Base-by-base conservation (phyloP, 2,329 filamentous ascomycete genomes). In the Macrophomina phaseolina region DNA sequence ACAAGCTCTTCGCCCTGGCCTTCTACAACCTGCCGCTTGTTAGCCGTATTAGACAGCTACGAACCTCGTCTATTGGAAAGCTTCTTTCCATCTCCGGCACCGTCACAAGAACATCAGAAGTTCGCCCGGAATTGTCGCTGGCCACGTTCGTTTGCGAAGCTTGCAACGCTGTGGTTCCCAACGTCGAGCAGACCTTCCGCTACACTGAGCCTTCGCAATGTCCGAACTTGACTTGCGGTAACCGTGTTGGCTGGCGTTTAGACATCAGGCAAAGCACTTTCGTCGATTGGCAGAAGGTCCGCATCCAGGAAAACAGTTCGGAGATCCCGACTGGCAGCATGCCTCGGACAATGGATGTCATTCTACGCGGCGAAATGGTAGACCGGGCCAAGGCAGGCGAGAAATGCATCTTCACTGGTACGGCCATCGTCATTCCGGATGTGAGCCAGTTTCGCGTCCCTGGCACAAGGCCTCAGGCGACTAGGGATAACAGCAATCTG, bases 251-350 rank as follows among this genome's bases (percentile, higher is more conserved):
- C n/a, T 99, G 95, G 95, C 89, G 93, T 71, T 82, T 99, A n/a
- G 94, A 99, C 73, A 97, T 99, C 74, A 87, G 93, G 51, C 94
- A 97, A 78, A 97, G 94, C 78, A 98, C 94, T 0, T 99, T 99
- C 77, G 91, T 99, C 69, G 95, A 99, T 81, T 99, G 95, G 95
- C 95, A 99, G 77, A 98, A 98, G 78, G 93, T 98, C 30, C 91
- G 96, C 69, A 93, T 98, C 69, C 95, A 99, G 80, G 95, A 99
- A 80, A 99, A 98, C 82, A 97, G 93, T 71, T 94, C 94, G 4
- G 95, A 99, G 77, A 99, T 99, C 45, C 95, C 95, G 0, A 99
- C 95, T 0, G 95, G 95, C 65, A 97, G 94, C 81, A 99, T 99
- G 95, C 95, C 95, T 30, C 88, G 95, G 68, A 99, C 95, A 2